Percentiles rank a stretch among this genome's conserved stretches.
These are phyloP conservation scores for Zarea fungicola DNA, from an alignment of 2,329 filamentous ascomycete genomes.

Conservation along the genomic window DNA sequence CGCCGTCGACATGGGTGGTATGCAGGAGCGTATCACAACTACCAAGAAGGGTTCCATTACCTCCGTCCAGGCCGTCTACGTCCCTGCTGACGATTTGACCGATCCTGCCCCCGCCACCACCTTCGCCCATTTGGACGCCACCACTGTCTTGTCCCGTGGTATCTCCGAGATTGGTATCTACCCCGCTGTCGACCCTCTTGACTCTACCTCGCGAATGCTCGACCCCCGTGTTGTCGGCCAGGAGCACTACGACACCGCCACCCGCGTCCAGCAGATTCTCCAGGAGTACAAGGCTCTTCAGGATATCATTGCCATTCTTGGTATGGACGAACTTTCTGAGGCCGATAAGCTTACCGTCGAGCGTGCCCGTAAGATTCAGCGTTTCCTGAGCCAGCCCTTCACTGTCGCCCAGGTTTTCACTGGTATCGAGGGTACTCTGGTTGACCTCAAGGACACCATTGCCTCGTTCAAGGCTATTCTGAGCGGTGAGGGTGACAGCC, in stretches of 20 bases:
- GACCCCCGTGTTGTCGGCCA: conserved; percentile 97
- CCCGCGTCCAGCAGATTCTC: conserved; percentile 96
- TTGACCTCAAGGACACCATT: conserved; percentile 98
- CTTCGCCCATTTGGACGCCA: conserved; percentile 99
- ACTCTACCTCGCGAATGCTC: conserved; percentile 99
- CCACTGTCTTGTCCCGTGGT: conserved; percentile 99
- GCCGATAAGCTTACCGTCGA: conserved; percentile 99
- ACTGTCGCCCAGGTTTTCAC: conserved; percentile 81
- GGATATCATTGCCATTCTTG: conserved; percentile 99
- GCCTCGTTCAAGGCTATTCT: conserved; percentile 96
- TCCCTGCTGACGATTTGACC: conserved; percentile 99
- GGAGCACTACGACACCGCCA: conserved; percentile 94
- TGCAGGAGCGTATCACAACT: conserved; percentile 99
- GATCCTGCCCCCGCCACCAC: conserved; percentile 98
- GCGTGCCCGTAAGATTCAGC: conserved; percentile 99
- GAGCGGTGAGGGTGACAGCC: conserved; percentile 87
- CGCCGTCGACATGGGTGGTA: conserved; percentile 96
- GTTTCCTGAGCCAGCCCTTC: conserved; percentile 99
- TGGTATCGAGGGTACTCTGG: conserved; percentile 91
- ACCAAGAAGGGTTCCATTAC: conserved; percentile 99
- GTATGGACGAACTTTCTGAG: conserved; percentile 99
- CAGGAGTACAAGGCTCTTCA: conserved; percentile 99
- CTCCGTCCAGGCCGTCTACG: conserved; percentile 99
- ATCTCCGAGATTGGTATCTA: conserved; percentile 99
- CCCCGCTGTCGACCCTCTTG: conserved; percentile 98